Percentiles rank a stretch among this genome's conserved stretches.
These are phyloP conservation scores for Populus tremula DNA, from an alignment of 345 rosid species.

Conservation along the genomic window DNA sequence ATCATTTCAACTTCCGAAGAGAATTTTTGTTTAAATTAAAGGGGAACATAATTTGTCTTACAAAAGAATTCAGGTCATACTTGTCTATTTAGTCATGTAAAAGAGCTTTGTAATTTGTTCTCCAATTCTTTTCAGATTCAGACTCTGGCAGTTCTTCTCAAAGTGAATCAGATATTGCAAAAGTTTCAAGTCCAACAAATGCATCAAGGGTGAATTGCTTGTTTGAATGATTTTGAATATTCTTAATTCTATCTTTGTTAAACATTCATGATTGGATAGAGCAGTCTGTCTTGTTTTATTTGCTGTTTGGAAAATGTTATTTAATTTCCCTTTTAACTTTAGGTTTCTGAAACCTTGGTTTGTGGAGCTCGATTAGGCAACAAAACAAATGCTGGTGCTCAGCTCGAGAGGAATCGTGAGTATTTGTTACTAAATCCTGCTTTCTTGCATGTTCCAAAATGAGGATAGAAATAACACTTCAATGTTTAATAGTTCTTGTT, in stretches of 20 bases:
- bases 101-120: no score
- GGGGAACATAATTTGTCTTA: background rate
- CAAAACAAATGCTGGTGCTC: slow-evolving; percentile 36
- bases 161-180: slow-evolving; percentile 48
- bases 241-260: background rate
- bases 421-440: slow-evolving; percentile 13
- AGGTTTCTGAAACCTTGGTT: slow-evolving; percentile 45
- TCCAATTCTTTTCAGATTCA: slow-evolving; percentile 42
- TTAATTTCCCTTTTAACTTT: slow-evolving; percentile 8
- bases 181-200: slow-evolving; percentile 37
- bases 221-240: background rate
- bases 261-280: background rate
- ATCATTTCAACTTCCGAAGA: background rate
- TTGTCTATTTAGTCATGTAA: background rate
- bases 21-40: background rate
- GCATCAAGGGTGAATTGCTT: slow-evolving; percentile 44
- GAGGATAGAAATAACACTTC: background rate
- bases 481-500: background rate
- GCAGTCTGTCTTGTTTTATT: background rate
- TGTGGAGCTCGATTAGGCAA: slow-evolving; percentile 45
- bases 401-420: slow-evolving; percentile 58
- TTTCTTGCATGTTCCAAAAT: background rate
- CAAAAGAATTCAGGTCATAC: background rate
- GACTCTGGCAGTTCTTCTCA: slow-evolving; percentile 58
- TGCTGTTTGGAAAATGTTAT: background rate